Percentiles rank a stretch among this genome's conserved stretches.
Evolutionary conservation across 1,139 yeast genomes (phyloP).

Genomic region (Hansenula sp.): DNA sequence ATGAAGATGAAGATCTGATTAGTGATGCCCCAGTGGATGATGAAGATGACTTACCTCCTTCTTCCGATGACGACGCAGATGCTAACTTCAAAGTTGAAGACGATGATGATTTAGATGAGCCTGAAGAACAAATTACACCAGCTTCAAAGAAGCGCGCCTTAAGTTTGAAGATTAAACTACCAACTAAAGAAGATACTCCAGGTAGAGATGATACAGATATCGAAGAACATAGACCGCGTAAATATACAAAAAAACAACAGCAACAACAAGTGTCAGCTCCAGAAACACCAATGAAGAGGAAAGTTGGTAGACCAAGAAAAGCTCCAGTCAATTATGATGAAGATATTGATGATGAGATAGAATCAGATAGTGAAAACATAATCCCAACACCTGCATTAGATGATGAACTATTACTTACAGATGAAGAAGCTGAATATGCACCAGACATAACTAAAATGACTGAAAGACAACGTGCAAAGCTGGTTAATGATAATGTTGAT

Average conservation of each 20-base stretch:
- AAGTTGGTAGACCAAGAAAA: constrained; percentile 6
- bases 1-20: constrained; percentile 16
- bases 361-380: constrained; percentile 17
- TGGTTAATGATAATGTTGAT: constrained; percentile 30
- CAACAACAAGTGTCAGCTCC: not conserved
- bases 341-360: constrained; percentile 14
- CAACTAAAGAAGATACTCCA: constrained; percentile 11
- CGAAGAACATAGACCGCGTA: constrained; percentile 5
- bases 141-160: constrained; percentile 10
- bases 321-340: constrained; percentile 2
- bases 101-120: constrained; percentile 24
- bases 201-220: constrained; percentile 16
- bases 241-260: constrained; percentile 8
- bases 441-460: constrained; percentile 53
- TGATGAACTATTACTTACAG: constrained; percentile 22
- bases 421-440: constrained; percentile 21
- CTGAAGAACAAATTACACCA: constrained; percentile 15
- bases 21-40: constrained; percentile 5
- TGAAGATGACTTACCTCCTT: constrained; percentile 5
- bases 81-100: constrained; percentile 20
- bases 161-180: constrained; percentile 14
- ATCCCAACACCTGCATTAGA: constrained; percentile 23
- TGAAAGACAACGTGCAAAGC: constrained; percentile 55
- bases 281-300: not conserved
- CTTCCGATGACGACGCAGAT: constrained; percentile 17